Evolutionary conservation across 176 grass and related monocot genomes (phyloP), one percentile per base, ranked within the genome.

Genomic region (Oryza glumipatula): DNA sequence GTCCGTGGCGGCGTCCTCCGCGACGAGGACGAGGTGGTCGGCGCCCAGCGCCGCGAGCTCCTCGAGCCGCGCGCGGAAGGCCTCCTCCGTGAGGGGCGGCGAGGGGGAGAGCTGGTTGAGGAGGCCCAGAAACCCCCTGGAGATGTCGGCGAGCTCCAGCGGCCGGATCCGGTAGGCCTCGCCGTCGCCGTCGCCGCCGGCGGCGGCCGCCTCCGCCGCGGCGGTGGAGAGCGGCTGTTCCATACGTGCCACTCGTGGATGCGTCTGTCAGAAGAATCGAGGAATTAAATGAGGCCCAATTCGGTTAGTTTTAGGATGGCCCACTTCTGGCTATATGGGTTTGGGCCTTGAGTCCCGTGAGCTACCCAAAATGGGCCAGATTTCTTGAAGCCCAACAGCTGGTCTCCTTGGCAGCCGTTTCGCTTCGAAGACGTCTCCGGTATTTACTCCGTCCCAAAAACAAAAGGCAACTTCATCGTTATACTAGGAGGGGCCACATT

Each of bases 11-110:
- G 60, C 36, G 58, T 94, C 87, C 87, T 96, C 96, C 0, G 77
- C 83, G 38, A 96, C 88, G 73, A 91, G 76, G 65, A 98, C 78
- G 85, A 94, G 77, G 87, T 94, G 91, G 76, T 94, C 96, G 65
- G 79, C 78, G 32, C 93, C 96, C 4, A 95, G 77, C 32, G 89
- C 80, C 17, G 74, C 80, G 61, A 98, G 93, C 30, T 95, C 89
- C 7, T 63, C 81, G 84, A 95, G 94, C 35, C 86, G 93, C 60
- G 74, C 17, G 22, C 74, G 16, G 80, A 92, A 94, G 76, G 78
- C 67, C 26, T 81, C 86, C 45, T 86, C 67, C 7, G 86, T 84
- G 78, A 94, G 93, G 3, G 78, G 84, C 21, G 74, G 65, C 4
- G 73, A 87, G 0, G 73, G 80, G 61, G 90, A 91, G 81, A 97